These are phyloP conservation scores for Mycena indigotica DNA, from an alignment of 768 basidiomycete species.

Conservation along the genomic window DNA sequence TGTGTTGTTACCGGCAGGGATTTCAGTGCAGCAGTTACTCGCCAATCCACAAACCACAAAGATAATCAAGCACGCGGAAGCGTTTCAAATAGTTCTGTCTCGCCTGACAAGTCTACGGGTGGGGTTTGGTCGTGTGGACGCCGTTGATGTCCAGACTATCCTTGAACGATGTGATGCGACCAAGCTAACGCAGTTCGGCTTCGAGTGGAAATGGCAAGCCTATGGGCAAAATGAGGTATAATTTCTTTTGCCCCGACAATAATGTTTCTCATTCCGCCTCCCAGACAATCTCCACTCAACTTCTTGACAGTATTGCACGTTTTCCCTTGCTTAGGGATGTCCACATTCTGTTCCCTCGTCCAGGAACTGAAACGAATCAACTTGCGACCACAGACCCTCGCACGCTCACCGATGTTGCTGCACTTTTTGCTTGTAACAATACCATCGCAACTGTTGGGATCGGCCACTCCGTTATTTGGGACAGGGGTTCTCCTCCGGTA, in stretches of 20 bases:
- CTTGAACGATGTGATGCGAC: constrained; percentile 11
- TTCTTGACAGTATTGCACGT: neutral
- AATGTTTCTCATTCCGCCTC: neutral
- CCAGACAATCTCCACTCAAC: neutral
- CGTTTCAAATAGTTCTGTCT: constrained; percentile 12
- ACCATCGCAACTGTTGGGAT: too few relatives aligned
- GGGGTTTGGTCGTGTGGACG: constrained; percentile 18
- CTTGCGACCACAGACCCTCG: too few relatives aligned
- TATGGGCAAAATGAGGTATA: constrained; percentile 10
- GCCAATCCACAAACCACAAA: neutral
- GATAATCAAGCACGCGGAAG: constrained; percentile 16
- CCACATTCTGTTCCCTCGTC: neutral
- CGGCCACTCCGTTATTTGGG: too few relatives aligned
- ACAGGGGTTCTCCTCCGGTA: too few relatives aligned
- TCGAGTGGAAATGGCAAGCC: constrained; percentile 19
- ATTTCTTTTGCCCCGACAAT: neutral
- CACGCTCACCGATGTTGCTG: too few relatives aligned
- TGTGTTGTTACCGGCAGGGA: constrained; percentile 7
- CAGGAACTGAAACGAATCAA: neutral
- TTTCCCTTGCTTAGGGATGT: neutral
- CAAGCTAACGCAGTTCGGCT: constrained; percentile 22
- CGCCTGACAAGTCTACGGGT: constrained; percentile 18
- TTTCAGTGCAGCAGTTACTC: neutral
- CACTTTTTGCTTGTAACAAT: too few relatives aligned
- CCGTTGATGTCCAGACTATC: constrained; percentile 5